Evolutionary conservation across 805 yeast species (phyloP), one percentile per base, ranked within the genome.

Genomic region (Kurtzmaniella cleridarum): DNA sequence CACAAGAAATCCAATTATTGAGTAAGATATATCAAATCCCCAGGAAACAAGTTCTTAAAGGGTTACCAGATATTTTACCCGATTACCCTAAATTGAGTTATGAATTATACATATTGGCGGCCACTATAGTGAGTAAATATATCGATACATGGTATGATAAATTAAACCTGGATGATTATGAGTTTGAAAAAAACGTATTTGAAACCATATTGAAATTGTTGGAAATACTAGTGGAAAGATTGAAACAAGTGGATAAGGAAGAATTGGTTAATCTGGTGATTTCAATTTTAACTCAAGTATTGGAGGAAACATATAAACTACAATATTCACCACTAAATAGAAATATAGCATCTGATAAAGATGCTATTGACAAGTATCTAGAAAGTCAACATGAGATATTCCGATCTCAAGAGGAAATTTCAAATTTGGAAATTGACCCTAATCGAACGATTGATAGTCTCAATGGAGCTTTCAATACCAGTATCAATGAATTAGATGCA

Each of bases 91-190:
- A 20, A 20, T 46, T 65, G 31, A 65, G 65, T 36, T 53, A 65
- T 35, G 60, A 63, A 38, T 40, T 67, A 12, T 72, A 68, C 43
- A 45, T 66, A 40, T 62, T 68, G 39, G 42, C 66, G n/a, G 55
- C 64, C 27, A 47, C 58, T 2, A 57, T 66, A 9, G 38, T 56
- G 38, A 39, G 46, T 8, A 51, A 48, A 15, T 59, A 43, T 31
- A 47, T 59, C 5, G 36, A 48, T 6, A 44, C 57, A 12, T 59
- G 64, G 64, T 59, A 58, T 36, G 36, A 46, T 8, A 58, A 59
- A 38, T 44, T 64, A 17, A 62, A 62, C 38, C 59, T 66, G 5
- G 60, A 59, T 35, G 60, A 60, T 43, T 35, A 48, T 30, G 62
- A 57, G 23, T 61, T 64, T 47, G 32, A 60, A 6, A 50, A 43